phyloP scores from a whole-genome alignment of 805 yeast species.

The Yarrowia keelungensis region DNA sequence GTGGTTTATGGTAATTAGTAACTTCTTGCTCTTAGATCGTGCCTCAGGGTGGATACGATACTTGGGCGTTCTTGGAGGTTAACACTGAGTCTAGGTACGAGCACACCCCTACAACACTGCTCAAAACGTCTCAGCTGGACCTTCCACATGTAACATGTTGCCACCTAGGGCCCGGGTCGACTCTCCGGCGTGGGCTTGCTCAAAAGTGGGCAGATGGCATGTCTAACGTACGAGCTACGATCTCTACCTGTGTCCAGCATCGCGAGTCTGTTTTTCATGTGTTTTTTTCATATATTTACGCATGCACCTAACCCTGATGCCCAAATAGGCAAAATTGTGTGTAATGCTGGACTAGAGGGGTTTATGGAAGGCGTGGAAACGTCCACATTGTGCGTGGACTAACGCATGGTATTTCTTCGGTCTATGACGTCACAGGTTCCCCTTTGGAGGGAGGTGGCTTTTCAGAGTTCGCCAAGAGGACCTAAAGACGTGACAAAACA shows the following conservation, averaged over 20 bases:
- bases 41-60: too few species aligned
- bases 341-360: too few species aligned
- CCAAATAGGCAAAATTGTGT: too few species aligned
- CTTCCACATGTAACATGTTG: too few species aligned
- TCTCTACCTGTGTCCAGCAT: neutral
- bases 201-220: slow-evolving; percentile 32
- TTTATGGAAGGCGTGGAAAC: too few species aligned
- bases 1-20: too few species aligned
- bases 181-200: neutral
- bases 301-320: neutral
- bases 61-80: too few species aligned
- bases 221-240: slow-evolving; percentile 10
- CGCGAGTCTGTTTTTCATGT: neutral
- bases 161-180: too few species aligned
- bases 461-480: slow-evolving; percentile 1
- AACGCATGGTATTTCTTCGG: neutral
- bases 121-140: too few species aligned
- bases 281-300: neutral
- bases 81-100: too few species aligned
- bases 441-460: slow-evolving; percentile 9
- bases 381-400: neutral
- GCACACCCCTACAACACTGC: too few species aligned
- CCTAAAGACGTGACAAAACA: slow-evolving; percentile 5
- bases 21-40: too few species aligned
- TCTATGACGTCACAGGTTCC: slow-evolving; percentile 3